Evolutionary conservation across 306 rosid genomes (phyloP).

Genomic region (Pyrus betulifolia): DNA sequence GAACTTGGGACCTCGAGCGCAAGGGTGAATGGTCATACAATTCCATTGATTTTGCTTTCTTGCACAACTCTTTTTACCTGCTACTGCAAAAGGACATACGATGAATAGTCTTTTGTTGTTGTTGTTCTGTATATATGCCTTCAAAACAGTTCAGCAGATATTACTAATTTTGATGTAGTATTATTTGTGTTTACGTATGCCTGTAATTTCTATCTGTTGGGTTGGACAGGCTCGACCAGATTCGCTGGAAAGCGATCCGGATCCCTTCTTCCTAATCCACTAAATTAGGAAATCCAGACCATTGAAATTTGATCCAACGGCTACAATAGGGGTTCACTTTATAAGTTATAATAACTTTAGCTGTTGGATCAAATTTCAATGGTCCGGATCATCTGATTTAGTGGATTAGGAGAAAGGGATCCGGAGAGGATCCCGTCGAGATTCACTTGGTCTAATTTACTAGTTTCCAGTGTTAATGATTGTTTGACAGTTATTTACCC

Average conservation of each 20-base stretch:
- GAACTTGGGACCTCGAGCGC: not conserved
- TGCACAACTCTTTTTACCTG: not conserved
- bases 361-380: too few relatives aligned
- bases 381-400: too few relatives aligned
- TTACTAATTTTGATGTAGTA: not conserved
- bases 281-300: too few relatives aligned
- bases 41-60: not conserved
- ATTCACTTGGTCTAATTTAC: not conserved
- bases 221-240: not conserved
- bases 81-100: not conserved
- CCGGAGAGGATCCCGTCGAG: not conserved
- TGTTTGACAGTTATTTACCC: constrained; percentile 4
- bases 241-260: not conserved
- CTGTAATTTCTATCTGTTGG: not conserved
- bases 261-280: too few relatives aligned
- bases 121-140: too few relatives aligned
- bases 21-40: not conserved
- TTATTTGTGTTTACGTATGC: too few relatives aligned
- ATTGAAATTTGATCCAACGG: too few relatives aligned
- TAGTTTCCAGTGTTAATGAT: not conserved
- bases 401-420: too few relatives aligned
- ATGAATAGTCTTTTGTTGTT: not conserved
- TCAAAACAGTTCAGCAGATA: not conserved
- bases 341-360: too few relatives aligned
- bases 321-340: too few relatives aligned